Conservation (phyloP, 2,329 filamentous ascomycete genomes). For the Diaporthe destruens region DNA sequence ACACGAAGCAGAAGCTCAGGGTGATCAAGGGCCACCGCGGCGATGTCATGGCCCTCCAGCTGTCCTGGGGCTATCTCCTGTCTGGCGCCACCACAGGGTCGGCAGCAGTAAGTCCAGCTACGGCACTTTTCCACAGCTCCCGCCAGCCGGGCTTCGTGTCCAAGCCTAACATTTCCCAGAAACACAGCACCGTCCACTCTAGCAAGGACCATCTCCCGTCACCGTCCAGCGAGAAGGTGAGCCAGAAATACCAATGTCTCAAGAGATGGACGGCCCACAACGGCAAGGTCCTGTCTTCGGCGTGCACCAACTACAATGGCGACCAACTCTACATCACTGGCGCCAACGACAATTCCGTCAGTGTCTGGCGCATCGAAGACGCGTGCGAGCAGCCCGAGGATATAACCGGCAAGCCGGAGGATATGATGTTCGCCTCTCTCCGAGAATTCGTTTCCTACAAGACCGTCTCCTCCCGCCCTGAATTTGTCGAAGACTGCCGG, state of each 20-base stretch:
- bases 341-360: conserved; percentile 90
- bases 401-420: conserved; percentile 57
- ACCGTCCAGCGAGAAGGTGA: conserved; percentile 63
- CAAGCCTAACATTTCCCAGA: conserved; percentile 56
- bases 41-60: conserved; percentile 88
- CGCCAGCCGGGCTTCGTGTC: conserved; percentile 37
- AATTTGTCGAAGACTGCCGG: conserved; percentile 91
- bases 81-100: conserved; percentile 91
- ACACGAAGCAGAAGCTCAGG: conserved; percentile 90
- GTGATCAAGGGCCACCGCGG: conserved; percentile 85
- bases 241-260: conserved; percentile 57
- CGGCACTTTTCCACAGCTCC: too few relatives aligned
- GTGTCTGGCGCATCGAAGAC: conserved; percentile 83
- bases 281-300: conserved; percentile 88
- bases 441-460: conserved; percentile 91
- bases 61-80: conserved; percentile 87
- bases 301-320: conserved; percentile 76
- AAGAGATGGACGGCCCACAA: conserved; percentile 73
- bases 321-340: conserved; percentile 93
- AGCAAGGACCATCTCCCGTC: conserved; percentile 64
- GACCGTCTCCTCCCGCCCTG: conserved; percentile 87
- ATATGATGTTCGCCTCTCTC: conserved; percentile 77
- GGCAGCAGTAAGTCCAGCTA: conserved; percentile 74
- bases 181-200: conserved; percentile 76
- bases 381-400: conserved; percentile 54